These are phyloP conservation scores for Alternaria panax DNA, from an alignment of 2,329 filamentous ascomycete genomes.

Conservation along the genomic window DNA sequence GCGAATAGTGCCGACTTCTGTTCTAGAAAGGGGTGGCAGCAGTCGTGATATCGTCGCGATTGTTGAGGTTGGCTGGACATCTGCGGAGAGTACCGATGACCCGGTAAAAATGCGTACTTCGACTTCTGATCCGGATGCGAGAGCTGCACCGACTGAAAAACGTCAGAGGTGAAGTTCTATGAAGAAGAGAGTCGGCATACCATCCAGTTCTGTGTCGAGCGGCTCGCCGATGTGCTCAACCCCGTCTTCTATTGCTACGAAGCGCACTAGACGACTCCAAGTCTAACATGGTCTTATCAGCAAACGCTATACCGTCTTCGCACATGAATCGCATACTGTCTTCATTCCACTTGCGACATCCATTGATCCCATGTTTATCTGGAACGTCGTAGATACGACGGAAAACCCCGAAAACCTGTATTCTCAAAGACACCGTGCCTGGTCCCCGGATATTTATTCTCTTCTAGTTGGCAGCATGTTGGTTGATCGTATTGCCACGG, in stretches of 20 bases:
- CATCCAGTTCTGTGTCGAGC: slow-evolving; percentile 16
- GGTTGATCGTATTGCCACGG: background rate
- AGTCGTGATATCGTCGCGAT: slow-evolving; percentile 18
- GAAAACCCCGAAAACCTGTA: background rate
- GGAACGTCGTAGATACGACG: background rate
- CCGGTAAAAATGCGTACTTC: slow-evolving; percentile 19
- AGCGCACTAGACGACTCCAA: slow-evolving; percentile 25
- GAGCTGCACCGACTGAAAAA: slow-evolving; percentile 7
- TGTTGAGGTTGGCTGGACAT: slow-evolving; percentile 9
- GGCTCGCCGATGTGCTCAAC: slow-evolving; percentile 25
- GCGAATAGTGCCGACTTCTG: slow-evolving; percentile 53
- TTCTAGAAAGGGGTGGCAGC: slow-evolving; percentile 46
- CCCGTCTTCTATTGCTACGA: slow-evolving; percentile 25
- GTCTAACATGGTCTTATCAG: background rate
- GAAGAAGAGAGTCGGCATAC: slow-evolving; percentile 1
- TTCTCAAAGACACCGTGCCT: background rate
- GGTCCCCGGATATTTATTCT: background rate
- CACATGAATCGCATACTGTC: slow-evolving; percentile 1
- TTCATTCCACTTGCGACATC: background rate
- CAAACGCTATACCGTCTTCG: background rate
- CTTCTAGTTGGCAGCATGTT: background rate
- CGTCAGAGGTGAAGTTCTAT: background rate
- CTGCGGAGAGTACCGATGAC: slow-evolving; percentile 10
- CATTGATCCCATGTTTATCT: slow-evolving; percentile 5
- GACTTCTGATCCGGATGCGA: slow-evolving; percentile 14